Evolutionary conservation across 1,284 basidiomycete genomes (phyloP).

Genomic region (Tetrapyrgos nigripes): DNA sequence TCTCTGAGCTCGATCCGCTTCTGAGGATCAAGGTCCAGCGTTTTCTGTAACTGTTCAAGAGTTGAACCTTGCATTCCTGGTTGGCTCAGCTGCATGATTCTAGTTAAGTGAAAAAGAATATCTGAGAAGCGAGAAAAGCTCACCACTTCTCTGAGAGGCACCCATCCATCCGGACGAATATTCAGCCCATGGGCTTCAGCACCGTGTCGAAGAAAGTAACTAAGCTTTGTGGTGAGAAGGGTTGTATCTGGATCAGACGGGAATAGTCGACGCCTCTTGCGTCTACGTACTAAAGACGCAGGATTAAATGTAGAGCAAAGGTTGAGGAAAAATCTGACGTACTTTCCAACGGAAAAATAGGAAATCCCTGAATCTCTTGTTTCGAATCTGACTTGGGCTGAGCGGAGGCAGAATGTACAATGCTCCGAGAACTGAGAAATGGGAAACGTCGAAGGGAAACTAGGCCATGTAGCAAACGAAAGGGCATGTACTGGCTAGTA

Average conservation of each 20-base stretch:
- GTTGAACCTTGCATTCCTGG: background rate
- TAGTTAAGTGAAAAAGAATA: background rate
- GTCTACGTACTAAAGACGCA: background rate
- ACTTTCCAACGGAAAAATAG: too few species aligned
- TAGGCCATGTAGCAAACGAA: background rate
- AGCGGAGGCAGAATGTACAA: background rate
- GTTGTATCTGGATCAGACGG: background rate
- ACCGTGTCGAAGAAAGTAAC: slow-evolving; percentile 15
- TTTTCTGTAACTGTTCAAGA: background rate
- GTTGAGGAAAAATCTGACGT: too few species aligned
- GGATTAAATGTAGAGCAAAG: too few species aligned
- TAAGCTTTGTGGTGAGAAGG: slow-evolving; percentile 1
- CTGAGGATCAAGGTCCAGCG: slow-evolving; percentile 5
- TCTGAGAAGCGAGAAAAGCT: background rate
- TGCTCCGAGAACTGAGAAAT: background rate
- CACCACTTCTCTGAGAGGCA: slow-evolving; percentile 13
- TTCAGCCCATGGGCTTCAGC: slow-evolving; percentile 4
- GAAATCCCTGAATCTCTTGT: too few species aligned
- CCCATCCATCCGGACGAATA: slow-evolving; percentile 18
- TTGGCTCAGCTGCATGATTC: background rate
- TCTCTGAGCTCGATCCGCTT: slow-evolving; percentile 12
- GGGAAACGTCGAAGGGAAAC: background rate
- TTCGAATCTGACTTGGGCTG: background rate
- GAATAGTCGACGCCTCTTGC: background rate
- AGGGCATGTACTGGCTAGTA: background rate